Evolutionary conservation across 352 stramenopile genomes (phyloP), one percentile per base, ranked within the genome.

Genomic region (Elongisporangium senticosum): DNA sequence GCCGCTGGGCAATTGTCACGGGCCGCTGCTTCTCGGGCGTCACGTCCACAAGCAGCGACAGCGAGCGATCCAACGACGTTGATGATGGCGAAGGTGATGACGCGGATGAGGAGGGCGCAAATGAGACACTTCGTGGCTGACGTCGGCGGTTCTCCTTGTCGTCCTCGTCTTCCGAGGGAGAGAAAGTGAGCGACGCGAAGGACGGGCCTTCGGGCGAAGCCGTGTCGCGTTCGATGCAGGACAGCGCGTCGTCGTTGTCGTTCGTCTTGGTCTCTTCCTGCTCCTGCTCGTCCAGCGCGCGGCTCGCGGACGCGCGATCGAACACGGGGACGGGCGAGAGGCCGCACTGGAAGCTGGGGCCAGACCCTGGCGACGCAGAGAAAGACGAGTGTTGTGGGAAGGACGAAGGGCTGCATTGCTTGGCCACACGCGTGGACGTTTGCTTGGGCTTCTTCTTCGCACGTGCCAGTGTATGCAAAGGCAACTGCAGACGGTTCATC

Each of bases 321-420:
- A 19, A 56, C 33, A 17, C 65, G 47, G 68, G 56, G 61, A 89
- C 83, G 55, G 79, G 79, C 53, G 79, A 87, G 8, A 78, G 54
- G 4, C 75, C 75, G 39, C 77, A 83, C 13, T 59, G 56, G 52
- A 61, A 71, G 56, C 47, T 51, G 51, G 40, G 56, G 49, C 11
- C 43, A 26, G 33, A 17, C 22, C n/a, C 14, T 17, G 26, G 28
- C 24, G 19, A 33, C 7, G 37, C 19, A 28, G 52, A 49, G 13
- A 17, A n/a, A 1, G 51, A 22, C 2, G 51, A 2, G 14, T 13
- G 49, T 20, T 24, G 20, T n/a, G 49, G 19, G 11, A 56, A 20
- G 8, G 52, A 49, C n/a, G 64, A 37, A 7, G 62, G 55, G 20
- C 20, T 50, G 53, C 19, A 17, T 10, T 43, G 33, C 2, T 43